Base-by-base conservation (phyloP, 352 stramenopile genomes). In the Phytophthora vignae region DNA sequence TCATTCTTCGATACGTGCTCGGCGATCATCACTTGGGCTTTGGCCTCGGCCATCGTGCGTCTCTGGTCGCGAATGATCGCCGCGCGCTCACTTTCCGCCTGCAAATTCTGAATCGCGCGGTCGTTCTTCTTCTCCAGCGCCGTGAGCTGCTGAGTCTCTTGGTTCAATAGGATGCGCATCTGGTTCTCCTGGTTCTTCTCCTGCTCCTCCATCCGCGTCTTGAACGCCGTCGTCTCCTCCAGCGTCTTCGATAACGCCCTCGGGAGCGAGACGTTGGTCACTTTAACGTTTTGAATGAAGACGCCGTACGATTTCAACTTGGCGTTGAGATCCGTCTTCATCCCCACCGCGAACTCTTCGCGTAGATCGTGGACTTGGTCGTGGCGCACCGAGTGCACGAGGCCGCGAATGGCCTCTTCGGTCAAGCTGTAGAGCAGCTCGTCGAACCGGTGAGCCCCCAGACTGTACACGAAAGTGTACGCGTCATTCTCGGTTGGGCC, bases 151-250 rank as follows among this genome's bases (percentile, higher is more conserved):
- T 89, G 79, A 0, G 88, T 93, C 44, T 93, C 87, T 66, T 91
- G 81, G 44, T 96, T 93, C 46, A 94, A 33, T 3, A 96, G 61
- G 25, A 91, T 90, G 19, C 88, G 78, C 64, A 94, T 62, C 9
- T 87, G 83, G 74, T 92, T 96, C 74, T 94, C 85, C 56, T 96
- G 85, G 64, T 91, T 94, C 69, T 96, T 96, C 71, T 94, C 87
- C 63, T 93, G 87, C 74, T 96, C 86, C 46, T 91, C 80, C 81
- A 96, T 96, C 19, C 83, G 76, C 15, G 87, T 93, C 76, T 94
- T 93, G 73, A 94, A 93, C 11, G 81, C 84, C 10, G 87, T 91
- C 21, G 85, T 93, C 36, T 88, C 80, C 59, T 94, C 88, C 12
- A 96, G 77, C 27, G 77, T 90, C 15, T 60, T 58, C 10, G 85